Evolutionary conservation across 768 basidiomycete genomes (phyloP).

Genomic region (Termitomyces heimii): DNA sequence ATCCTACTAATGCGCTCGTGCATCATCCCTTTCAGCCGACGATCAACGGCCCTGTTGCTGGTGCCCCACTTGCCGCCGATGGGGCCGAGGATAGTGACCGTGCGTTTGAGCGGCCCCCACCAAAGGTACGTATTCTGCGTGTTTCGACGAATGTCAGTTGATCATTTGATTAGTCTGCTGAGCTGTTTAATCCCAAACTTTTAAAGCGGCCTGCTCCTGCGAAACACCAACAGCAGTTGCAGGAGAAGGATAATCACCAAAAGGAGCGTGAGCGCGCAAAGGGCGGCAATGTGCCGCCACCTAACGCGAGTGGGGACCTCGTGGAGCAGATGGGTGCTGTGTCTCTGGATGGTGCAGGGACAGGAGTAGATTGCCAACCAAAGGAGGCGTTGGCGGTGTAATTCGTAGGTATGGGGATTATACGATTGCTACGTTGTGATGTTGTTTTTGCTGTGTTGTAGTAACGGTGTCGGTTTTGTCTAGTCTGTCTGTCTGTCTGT

Average conservation of each 20-base stretch:
- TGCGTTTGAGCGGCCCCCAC: constrained; percentile 40
- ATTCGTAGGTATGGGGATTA: not conserved
- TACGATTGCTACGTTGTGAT: not conserved
- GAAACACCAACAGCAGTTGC: constrained; percentile 2
- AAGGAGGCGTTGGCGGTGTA: constrained; percentile 3
- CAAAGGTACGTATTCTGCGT: constrained; percentile 27
- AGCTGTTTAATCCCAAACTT: constrained; percentile 31
- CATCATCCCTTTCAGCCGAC: constrained; percentile 27
- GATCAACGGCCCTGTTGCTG: not conserved
- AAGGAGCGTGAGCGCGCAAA: not conserved
- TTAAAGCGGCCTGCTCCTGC: constrained; percentile 20
- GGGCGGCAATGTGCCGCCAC: constrained; percentile 21
- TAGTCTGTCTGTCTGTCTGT: constrained; percentile 1
- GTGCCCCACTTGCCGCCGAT: constrained; percentile 7
- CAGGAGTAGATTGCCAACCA: not conserved
- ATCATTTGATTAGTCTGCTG: constrained; percentile 18
- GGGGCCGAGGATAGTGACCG: constrained; percentile 32
- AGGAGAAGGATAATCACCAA: constrained; percentile 21
- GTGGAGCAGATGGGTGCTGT: constrained; percentile 30
- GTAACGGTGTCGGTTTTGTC: not conserved
- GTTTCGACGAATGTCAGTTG: not conserved
- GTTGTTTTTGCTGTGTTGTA: constrained; percentile 1
- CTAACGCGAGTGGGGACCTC: constrained; percentile 28
- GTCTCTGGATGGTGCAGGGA: constrained; percentile 23
- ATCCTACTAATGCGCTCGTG: constrained; percentile 21